Evolutionary conservation across 139 green algal genomes (phyloP), one percentile per base, ranked within the genome.

Genomic region (Nannochloris sp.): DNA sequence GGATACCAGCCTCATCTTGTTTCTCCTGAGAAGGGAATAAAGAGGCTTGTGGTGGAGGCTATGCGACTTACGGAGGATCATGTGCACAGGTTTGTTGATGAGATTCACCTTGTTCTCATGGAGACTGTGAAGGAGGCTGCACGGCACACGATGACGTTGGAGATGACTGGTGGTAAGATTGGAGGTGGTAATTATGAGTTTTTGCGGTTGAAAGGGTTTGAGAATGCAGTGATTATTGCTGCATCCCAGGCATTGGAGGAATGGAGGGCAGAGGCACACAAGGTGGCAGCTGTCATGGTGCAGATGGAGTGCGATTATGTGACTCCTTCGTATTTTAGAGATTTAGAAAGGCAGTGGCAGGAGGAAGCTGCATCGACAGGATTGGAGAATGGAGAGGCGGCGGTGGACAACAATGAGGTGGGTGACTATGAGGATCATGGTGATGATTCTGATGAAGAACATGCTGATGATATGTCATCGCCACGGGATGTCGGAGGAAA

Each of bases 261-360:
- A 37, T 95, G 87, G 87, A 64, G 66, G 49, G 31, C 48, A 4
- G 71, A 78, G 61, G 71, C 71, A 18, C 71, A 78, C 65, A 44
- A 65, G 40, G 85, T 95, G 78, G 83, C 85, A 3, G 66, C 74
- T 43, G 89, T 65, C 53, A 76, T 94, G 60, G 88, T 95, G 62
- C 73, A 86, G 66, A 95, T 95, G 88, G 88, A 95, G 79, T 81
- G 84, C 51, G 67, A 74, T 60, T 95, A 93, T 70, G 81, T 95
- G 21, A 93, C 86, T 0, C 81, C 88, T 6, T 81, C 79, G 37
- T 91, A 90, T 78, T 95, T 95, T 79, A 69, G 88, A 27, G 78
- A 94, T 54, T 63, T 78, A 51, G 68, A 78, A 49, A 59, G 27
- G 24, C 60, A 65, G 46, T 60, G 49, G 46, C 40, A 65, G 29